Evolutionary conservation across 169 alveolate species (phyloP).

Genomic region (Babesia ovata): DNA sequence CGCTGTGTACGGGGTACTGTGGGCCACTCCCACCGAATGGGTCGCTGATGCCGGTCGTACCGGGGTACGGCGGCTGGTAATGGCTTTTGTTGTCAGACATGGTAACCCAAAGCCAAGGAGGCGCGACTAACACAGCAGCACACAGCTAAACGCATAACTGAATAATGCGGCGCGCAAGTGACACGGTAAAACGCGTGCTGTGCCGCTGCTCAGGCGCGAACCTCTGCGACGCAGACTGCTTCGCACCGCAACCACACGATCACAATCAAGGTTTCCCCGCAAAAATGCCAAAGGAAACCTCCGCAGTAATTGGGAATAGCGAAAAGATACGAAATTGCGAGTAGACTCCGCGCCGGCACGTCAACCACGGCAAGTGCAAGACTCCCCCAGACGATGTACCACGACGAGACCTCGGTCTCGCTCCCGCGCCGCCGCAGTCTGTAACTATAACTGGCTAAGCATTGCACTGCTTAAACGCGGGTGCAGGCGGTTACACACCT

Average conservation of each 20-base stretch:
- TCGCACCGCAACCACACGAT: slow-evolving; percentile 11
- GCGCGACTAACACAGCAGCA: neutral
- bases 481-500: too few species aligned
- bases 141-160: neutral
- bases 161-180: neutral
- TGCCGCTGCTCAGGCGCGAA: slow-evolving; percentile 6
- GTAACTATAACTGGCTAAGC: too few species aligned
- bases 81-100: slow-evolving; percentile 17
- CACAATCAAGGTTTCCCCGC: neutral
- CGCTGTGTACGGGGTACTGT: slow-evolving; percentile 26
- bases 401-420: neutral
- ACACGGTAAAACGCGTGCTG: slow-evolving; percentile 8
- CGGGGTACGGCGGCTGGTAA: slow-evolving; percentile 3
- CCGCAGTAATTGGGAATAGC: neutral
- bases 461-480: too few species aligned
- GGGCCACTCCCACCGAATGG: slow-evolving; percentile 29
- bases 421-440: too few species aligned
- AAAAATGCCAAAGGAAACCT: slow-evolving; percentile 1
- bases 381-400: slow-evolving; percentile 43
- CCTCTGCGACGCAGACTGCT: slow-evolving; percentile 12
- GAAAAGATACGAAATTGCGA: neutral
- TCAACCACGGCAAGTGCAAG: neutral
- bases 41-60: slow-evolving; percentile 18
- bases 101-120: neutral
- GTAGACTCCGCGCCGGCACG: slow-evolving; percentile 4